Percentiles rank a stretch among this genome's conserved stretches.
Evolutionary conservation across 2,329 filamentous ascomycete species (phyloP).

Genomic region (Neonectria faginata): DNA sequence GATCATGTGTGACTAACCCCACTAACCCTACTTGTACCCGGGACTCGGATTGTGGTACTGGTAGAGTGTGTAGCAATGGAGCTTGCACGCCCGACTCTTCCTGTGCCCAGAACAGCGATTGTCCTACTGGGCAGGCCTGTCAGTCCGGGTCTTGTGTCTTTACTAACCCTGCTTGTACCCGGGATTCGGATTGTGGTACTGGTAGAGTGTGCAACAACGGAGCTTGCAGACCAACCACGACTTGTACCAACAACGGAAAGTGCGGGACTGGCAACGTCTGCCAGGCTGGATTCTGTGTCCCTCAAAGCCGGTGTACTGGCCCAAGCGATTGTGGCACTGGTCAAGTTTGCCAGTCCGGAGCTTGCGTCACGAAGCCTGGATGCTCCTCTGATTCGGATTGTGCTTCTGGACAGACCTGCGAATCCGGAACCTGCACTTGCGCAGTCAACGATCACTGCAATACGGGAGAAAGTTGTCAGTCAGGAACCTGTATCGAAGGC

Average conservation of each 20-base stretch:
- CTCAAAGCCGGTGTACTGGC: background rate
- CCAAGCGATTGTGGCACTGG: background rate
- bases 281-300: constrained; percentile 1
- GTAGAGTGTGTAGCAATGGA: constrained; percentile 2
- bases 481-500: background rate
- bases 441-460: background rate
- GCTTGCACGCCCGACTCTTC: background rate
- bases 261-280: background rate
- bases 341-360: constrained; percentile 8
- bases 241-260: background rate
- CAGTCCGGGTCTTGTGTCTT: background rate
- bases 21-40: background rate
- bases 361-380: background rate
- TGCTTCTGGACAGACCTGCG: constrained; percentile 2
- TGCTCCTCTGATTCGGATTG: constrained; percentile 4
- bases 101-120: background rate
- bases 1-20: background rate
- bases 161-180: background rate
- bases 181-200: background rate
- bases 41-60: background rate
- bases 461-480: background rate
- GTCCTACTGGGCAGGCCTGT: background rate
- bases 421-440: constrained; percentile 1
- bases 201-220: constrained; percentile 5
- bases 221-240: background rate